phyloP scores from a whole-genome alignment of 2,329 filamentous ascomycete species.

The Aureobasidium sp. region DNA sequence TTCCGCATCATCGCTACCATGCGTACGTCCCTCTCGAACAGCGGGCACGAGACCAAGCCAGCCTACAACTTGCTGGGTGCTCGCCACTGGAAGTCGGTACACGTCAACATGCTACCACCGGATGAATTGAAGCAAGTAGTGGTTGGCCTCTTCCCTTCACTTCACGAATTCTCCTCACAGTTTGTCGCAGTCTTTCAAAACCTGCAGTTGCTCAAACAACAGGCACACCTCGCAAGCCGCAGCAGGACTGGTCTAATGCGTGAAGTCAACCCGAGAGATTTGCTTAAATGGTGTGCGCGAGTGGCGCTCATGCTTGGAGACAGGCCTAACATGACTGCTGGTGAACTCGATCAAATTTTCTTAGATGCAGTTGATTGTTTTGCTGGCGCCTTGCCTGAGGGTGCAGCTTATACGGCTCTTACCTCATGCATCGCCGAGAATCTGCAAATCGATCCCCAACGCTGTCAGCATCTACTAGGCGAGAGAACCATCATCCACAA shows the following conservation, averaged over 20 bases:
- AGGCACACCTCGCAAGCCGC: constrained; percentile 40
- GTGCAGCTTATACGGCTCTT: constrained; percentile 52
- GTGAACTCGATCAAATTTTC: constrained; percentile 79
- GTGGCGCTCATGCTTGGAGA: constrained; percentile 59
- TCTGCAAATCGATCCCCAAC: constrained; percentile 77
- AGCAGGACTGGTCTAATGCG: constrained; percentile 52
- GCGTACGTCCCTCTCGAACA: constrained; percentile 58
- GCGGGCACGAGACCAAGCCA: constrained; percentile 65
- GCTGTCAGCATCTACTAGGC: constrained; percentile 68
- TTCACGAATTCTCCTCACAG: constrained; percentile 51
- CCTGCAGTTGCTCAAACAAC: constrained; percentile 34
- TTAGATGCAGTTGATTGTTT: constrained; percentile 93
- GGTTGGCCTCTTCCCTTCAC: constrained; percentile 59
- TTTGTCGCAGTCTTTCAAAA: constrained; percentile 53
- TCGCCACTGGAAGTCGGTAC: constrained; percentile 78
- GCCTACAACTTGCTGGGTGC: constrained; percentile 66
- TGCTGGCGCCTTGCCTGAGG: constrained; percentile 68
- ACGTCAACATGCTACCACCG: constrained; percentile 57
- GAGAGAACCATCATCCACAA: constrained; percentile 66
- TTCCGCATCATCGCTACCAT: constrained; percentile 93
- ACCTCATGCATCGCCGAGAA: constrained; percentile 72
- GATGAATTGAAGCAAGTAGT: constrained; percentile 72
- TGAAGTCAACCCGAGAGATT: constrained; percentile 64
- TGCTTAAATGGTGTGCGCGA: constrained; percentile 86
- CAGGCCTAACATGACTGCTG: constrained; percentile 56